Evolutionary conservation across 129 eudicot genomes (phyloP).

Genomic region (Heracleum sosnowskyi): DNA sequence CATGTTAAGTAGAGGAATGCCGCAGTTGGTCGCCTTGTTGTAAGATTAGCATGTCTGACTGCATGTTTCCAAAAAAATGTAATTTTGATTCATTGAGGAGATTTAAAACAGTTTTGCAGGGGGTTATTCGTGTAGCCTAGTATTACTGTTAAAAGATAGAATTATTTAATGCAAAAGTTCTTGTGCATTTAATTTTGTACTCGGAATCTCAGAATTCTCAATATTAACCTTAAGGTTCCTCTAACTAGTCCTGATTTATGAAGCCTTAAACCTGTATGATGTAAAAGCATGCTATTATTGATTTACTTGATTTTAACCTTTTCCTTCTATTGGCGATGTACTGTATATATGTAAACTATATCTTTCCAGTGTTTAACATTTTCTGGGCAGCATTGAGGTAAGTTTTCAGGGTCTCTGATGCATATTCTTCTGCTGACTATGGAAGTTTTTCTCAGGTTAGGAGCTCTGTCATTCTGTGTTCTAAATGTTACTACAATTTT

Average conservation of each 20-base stretch:
- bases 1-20: constrained; percentile 10
- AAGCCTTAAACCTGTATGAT: background rate
- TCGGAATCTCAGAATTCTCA: constrained; percentile 27
- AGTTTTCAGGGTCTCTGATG: too few species aligned
- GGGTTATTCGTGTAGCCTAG: constrained; percentile 63
- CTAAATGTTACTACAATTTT: too few species aligned
- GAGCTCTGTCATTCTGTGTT: too few species aligned
- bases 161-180: constrained; percentile 48
- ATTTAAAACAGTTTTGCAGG: constrained; percentile 75
- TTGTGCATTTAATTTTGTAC: constrained; percentile 48
- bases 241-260: constrained; percentile 2
- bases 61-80: constrained; percentile 40
- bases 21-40: constrained; percentile 60
- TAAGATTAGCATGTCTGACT: constrained; percentile 43
- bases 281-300: constrained; percentile 1
- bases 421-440: too few species aligned
- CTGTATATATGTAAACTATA: too few species aligned
- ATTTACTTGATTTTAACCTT: background rate
- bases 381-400: too few species aligned
- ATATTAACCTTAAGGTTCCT: constrained; percentile 35
- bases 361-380: too few species aligned
- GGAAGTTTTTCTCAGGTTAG: too few species aligned
- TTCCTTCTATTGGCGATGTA: too few species aligned
- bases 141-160: constrained; percentile 44
- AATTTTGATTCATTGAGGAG: constrained; percentile 63